These are phyloP conservation scores for Fusarium humuli DNA, from an alignment of 2,329 filamentous ascomycete genomes.

Conservation along the genomic window DNA sequence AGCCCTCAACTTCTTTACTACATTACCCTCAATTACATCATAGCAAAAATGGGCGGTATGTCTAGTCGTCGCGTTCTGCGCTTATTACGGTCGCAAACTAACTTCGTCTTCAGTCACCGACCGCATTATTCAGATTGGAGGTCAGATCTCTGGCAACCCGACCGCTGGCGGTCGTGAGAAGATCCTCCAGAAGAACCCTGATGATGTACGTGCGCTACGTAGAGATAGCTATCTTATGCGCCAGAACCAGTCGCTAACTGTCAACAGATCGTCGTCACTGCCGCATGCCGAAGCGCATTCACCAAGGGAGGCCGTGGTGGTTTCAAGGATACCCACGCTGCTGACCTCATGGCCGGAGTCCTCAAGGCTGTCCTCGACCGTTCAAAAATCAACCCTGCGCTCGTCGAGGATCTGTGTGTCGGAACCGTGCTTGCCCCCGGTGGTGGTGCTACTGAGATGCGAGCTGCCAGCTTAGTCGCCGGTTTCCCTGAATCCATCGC, in stretches of 20 bases:
- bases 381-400: conserved; percentile 86
- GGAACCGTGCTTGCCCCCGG: conserved; percentile 92
- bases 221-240: background rate
- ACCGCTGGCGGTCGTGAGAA: conserved; percentile 63
- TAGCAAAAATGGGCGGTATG: conserved; percentile 54
- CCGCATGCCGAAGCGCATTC: conserved; percentile 89
- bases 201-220: conserved; percentile 65
- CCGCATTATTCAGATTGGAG: conserved; percentile 69
- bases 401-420: conserved; percentile 93
- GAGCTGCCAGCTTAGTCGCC: conserved; percentile 88
- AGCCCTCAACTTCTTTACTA: conserved; percentile 10
- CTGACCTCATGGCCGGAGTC: conserved; percentile 86
- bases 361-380: conserved; percentile 85
- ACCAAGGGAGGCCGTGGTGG: conserved; percentile 93
- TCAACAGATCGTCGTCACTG: conserved; percentile 85
- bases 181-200: conserved; percentile 73
- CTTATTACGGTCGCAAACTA: conserved; percentile 11
- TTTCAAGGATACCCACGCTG: conserved; percentile 92
- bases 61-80: conserved; percentile 11
- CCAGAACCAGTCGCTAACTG: conserved; percentile 2
- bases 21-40: conserved; percentile 3
- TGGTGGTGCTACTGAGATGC: conserved; percentile 96
- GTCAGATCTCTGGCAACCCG: conserved; percentile 72
- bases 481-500: conserved; percentile 88
- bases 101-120: conserved; percentile 62